These are phyloP conservation scores for Lepidium aucheri DNA, from an alignment of 345 rosid species.

Conservation along the genomic window DNA sequence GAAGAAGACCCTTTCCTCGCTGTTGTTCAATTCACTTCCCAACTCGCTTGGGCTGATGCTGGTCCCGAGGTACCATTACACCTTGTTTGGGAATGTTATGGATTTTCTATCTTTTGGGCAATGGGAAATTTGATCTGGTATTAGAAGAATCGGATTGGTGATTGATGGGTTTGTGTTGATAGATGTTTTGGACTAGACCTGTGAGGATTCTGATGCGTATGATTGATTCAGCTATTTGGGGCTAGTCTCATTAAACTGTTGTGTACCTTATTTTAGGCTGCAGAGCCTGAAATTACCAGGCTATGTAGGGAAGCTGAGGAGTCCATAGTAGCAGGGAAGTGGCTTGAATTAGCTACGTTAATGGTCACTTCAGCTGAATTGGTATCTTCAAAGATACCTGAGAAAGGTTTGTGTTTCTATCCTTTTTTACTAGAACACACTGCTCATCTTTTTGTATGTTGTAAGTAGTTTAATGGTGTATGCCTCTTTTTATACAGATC, in stretches of 20 bases:
- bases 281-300: constrained; percentile 65
- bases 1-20: constrained; percentile 89
- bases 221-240: background rate
- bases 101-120: background rate
- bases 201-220: background rate
- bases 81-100: background rate
- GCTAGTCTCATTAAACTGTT: background rate
- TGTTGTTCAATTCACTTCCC: constrained; percentile 88
- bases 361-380: constrained; percentile 90
- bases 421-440: background rate
- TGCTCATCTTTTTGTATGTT: background rate
- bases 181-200: background rate
- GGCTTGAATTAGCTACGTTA: constrained; percentile 75
- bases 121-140: background rate
- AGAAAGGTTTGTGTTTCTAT: constrained; percentile 51
- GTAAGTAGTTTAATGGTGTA: background rate
- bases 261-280: constrained; percentile 39
- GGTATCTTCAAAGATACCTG: constrained; percentile 80
- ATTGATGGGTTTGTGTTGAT: background rate
- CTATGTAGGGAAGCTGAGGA: constrained; percentile 81
- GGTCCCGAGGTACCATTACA: constrained; percentile 67
- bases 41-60: constrained; percentile 96
- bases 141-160: too few relatives aligned
- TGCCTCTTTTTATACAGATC: constrained; percentile 41
- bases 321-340: constrained; percentile 47